Evolutionary conservation across 768 basidiomycete species (phyloP).

Genomic region (Suillus cothurnatus): DNA sequence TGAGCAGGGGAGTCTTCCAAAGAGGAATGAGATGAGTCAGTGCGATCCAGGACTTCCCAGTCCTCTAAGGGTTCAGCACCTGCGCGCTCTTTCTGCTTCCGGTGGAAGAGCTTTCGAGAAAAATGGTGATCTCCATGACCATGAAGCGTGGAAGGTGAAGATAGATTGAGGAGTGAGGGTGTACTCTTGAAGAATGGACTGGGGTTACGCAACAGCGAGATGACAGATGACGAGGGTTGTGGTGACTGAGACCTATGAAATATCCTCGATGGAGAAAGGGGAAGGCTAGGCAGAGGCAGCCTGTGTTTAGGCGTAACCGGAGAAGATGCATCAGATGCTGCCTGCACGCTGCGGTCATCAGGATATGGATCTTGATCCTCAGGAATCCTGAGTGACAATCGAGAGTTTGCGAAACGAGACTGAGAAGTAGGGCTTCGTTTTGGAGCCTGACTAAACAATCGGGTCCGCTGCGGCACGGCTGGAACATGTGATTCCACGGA

Average conservation of each 20-base stretch:
- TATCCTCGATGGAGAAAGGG: constrained; percentile 33
- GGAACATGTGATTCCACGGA: constrained; percentile 29
- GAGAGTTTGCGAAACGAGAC: constrained; percentile 35
- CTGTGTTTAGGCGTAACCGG: constrained; percentile 36
- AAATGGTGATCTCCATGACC: constrained; percentile 30
- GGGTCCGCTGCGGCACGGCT: constrained; percentile 29
- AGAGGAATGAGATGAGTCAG: constrained; percentile 29
- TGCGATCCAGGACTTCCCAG: constrained; percentile 35
- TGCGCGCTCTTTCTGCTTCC: constrained; percentile 37
- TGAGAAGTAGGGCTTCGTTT: constrained; percentile 29
- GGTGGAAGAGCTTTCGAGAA: constrained; percentile 36
- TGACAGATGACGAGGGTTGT: constrained; percentile 37
- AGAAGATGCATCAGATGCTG: constrained; percentile 34
- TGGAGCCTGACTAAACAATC: constrained; percentile 31
- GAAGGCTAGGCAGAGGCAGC: constrained; percentile 29
- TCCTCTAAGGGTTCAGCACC: constrained; percentile 36
- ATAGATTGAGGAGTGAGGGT: constrained; percentile 31
- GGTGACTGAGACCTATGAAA: constrained; percentile 36
- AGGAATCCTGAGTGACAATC: constrained; percentile 35
- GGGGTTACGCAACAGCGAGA: constrained; percentile 36
- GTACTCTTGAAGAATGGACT: constrained; percentile 38
- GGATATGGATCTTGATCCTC: constrained; percentile 35
- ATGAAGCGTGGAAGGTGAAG: constrained; percentile 27
- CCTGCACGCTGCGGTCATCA: constrained; percentile 30
- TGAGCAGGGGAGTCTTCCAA: constrained; percentile 24